A percentile compares a stretch with the other conserved stretches of the same genome.
Conservation (phyloP, 1,139 yeast species). For the Kluyveromyces sp. region DNA sequence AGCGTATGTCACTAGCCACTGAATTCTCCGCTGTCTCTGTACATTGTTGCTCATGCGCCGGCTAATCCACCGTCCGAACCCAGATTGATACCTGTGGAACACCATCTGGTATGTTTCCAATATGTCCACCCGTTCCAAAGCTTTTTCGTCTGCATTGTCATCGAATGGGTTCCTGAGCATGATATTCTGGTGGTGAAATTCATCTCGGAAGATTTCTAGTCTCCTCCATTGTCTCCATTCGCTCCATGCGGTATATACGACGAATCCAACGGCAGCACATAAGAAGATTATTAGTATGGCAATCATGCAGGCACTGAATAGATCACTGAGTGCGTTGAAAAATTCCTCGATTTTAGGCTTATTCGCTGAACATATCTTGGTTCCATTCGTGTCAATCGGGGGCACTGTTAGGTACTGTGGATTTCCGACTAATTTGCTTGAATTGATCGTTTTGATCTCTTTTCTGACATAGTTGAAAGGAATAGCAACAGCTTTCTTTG, state of each 20-base stretch:
- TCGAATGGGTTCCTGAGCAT: constrained; percentile 7
- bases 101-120: constrained; percentile 26
- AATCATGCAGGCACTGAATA: constrained; percentile 32
- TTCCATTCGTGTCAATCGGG: constrained; percentile 7
- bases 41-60: constrained; percentile 7
- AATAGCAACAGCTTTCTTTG: constrained; percentile 37
- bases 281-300: constrained; percentile 36
- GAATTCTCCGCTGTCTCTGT: constrained; percentile 18
- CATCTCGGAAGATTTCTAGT: constrained; percentile 27
- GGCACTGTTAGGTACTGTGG: constrained; percentile 25
- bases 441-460: constrained; percentile 30
- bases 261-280: constrained; percentile 33
- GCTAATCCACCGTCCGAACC: constrained; percentile 12
- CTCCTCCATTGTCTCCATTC: constrained; percentile 48
- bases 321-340: constrained; percentile 27
- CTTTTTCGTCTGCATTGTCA: neutral
- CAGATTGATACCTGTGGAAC: constrained; percentile 26
- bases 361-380: constrained; percentile 18
- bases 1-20: constrained; percentile 47
- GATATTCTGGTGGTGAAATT: constrained; percentile 16
- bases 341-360: constrained; percentile 28
- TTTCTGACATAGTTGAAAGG: constrained; percentile 50
- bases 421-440: constrained; percentile 18
- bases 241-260: constrained; percentile 37
- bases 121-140: constrained; percentile 16